phyloP scores from a whole-genome alignment of 2,329 filamentous ascomycete species.

The Diplodia corticola region DNA sequence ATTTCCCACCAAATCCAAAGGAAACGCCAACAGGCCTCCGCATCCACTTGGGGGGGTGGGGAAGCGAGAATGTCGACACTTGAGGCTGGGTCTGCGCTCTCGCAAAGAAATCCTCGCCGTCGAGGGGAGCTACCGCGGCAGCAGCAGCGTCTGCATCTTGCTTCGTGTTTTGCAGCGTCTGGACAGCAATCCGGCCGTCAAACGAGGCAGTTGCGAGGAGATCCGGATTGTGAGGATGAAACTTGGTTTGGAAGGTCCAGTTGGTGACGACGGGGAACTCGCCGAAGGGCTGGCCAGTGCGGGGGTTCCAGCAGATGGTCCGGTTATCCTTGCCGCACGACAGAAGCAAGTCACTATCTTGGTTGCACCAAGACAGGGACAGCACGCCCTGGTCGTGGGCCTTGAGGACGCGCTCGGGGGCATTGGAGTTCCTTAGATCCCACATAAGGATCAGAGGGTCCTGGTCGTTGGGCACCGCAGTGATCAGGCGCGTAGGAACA shows the following conservation, averaged over 20 bases:
- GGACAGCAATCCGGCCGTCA: slow-evolving; percentile 91
- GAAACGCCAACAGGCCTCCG: slow-evolving; percentile 81
- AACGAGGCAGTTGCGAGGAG: slow-evolving; percentile 94
- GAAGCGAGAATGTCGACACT: slow-evolving; percentile 81
- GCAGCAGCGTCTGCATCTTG: slow-evolving; percentile 62
- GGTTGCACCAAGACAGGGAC: slow-evolving; percentile 91
- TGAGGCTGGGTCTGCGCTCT: slow-evolving; percentile 91
- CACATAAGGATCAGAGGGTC: slow-evolving; percentile 87
- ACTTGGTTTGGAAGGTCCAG: slow-evolving; percentile 95
- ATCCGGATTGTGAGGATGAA: slow-evolving; percentile 90
- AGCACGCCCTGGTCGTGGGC: slow-evolving; percentile 95
- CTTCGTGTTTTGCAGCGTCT: slow-evolving; percentile 93
- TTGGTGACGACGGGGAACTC: slow-evolving; percentile 98
- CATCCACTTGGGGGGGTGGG: slow-evolving; percentile 86
- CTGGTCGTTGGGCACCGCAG: slow-evolving; percentile 85
- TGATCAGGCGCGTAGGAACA: slow-evolving; percentile 87
- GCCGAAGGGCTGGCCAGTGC: slow-evolving; percentile 81
- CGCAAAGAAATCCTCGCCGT: slow-evolving; percentile 95
- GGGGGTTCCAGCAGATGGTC: slow-evolving; percentile 94
- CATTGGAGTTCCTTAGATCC: slow-evolving; percentile 95
- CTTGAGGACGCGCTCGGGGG: slow-evolving; percentile 81
- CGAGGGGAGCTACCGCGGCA: slow-evolving; percentile 65
- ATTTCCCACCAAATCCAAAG: slow-evolving; percentile 93
- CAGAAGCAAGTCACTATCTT: slow-evolving; percentile 84
- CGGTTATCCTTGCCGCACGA: slow-evolving; percentile 97